phyloP scores from a whole-genome alignment of 1,139 yeast genomes.

The Cylindricascospora bacillispora region DNA sequence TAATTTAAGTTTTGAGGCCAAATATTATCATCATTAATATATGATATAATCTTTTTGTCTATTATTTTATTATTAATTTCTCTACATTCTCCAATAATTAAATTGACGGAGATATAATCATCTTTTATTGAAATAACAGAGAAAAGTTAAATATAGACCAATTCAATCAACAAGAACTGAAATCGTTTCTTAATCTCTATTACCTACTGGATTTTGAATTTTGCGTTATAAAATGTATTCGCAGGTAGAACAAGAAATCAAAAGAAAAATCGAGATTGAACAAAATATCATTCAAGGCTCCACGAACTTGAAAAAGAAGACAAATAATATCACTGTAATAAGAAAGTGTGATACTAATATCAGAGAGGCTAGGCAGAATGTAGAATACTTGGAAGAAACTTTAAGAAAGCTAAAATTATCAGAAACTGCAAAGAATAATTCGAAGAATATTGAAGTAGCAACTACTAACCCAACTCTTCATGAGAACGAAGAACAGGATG shows the following conservation, averaged over 20 bases:
- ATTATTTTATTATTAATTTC: too few species aligned
- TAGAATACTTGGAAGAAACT: slow-evolving; percentile 74
- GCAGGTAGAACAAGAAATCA: slow-evolving; percentile 41
- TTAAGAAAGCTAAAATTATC: slow-evolving; percentile 44
- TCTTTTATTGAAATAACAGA: too few species aligned
- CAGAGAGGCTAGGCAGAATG: slow-evolving; percentile 81
- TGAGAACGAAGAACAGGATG: slow-evolving; percentile 2
- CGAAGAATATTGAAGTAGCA: slow-evolving; percentile 2
- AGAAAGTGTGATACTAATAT: slow-evolving; percentile 86
- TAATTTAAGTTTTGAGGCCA: too few species aligned
- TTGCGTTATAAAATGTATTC: slow-evolving; percentile 5
- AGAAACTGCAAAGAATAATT: slow-evolving; percentile 2
- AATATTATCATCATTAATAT: too few species aligned
- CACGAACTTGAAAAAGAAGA: slow-evolving; percentile 61
- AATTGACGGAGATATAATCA: too few species aligned
- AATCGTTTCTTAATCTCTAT: too few species aligned
- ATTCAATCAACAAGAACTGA: too few species aligned
- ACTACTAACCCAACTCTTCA: too few species aligned
- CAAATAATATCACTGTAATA: slow-evolving; percentile 69
- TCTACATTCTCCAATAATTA: too few species aligned
- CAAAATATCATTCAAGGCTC: slow-evolving; percentile 81
- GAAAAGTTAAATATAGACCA: too few species aligned
- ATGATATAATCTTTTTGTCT: too few species aligned
- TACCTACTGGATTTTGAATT: too few species aligned
- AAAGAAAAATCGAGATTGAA: slow-evolving; percentile 77